These are phyloP conservation scores for Hanseniaspora uvarum DNA, from an alignment of 1,139 yeast species.

Conservation along the genomic window DNA sequence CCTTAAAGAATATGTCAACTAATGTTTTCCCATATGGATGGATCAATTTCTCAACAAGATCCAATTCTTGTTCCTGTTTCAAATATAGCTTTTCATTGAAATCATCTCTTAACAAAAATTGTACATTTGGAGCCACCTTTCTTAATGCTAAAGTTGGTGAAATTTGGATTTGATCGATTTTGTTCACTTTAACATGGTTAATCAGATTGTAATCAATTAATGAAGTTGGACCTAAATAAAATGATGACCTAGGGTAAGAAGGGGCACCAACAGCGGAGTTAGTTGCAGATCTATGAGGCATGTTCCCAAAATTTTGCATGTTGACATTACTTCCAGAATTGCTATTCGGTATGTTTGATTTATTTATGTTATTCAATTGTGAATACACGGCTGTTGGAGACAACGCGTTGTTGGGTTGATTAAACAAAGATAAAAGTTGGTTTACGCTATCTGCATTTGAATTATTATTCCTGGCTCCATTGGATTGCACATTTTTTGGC, in stretches of 20 bases:
- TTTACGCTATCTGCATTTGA: not conserved
- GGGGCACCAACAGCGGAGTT: constrained; percentile 5
- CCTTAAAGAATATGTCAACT: constrained; percentile 59
- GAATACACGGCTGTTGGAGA: not conserved
- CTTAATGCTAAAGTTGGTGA: constrained; percentile 50
- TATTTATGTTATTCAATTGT: not conserved
- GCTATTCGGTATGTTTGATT: not conserved
- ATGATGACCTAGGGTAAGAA: constrained; percentile 59
- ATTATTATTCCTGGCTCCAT: not conserved
- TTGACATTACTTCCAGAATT: constrained; percentile 5
- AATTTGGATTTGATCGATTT: constrained; percentile 57
- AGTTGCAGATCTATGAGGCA: not conserved
- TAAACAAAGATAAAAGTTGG: not conserved
- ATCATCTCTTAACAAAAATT: constrained; percentile 61
- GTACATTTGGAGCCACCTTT: constrained; percentile 55
- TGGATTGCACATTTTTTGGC: constrained; percentile 2
- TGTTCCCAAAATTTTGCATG: constrained; percentile 2
- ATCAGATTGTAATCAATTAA: constrained; percentile 52
- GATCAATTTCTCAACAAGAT: constrained; percentile 58
- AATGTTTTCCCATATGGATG: constrained; percentile 69
- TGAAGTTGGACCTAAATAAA: constrained; percentile 67
- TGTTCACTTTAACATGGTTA: constrained; percentile 43
- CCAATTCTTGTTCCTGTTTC: constrained; percentile 57
- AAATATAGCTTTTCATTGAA: constrained; percentile 54
- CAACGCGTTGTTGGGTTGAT: not conserved